These are phyloP conservation scores for Naganishia liquefaciens DNA, from an alignment of 1,284 basidiomycete species.

Conservation along the genomic window DNA sequence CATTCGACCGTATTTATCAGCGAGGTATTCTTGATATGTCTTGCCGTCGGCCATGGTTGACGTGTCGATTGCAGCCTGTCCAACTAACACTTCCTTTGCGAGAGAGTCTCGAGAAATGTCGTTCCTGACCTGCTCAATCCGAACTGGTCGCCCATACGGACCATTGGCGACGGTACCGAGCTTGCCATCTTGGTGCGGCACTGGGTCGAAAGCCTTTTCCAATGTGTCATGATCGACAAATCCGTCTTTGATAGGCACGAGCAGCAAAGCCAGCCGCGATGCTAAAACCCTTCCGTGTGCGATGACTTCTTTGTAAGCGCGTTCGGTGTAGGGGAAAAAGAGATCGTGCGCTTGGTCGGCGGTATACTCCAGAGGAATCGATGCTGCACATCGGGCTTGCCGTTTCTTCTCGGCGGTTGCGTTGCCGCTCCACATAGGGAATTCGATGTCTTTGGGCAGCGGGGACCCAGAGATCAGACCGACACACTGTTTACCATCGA, in stretches of 20 bases:
- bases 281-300: conserved; percentile 10
- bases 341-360: conserved; percentile 18
- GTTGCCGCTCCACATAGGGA: conserved; percentile 27
- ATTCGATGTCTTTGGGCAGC: conserved; percentile 1
- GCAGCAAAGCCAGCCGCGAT: neutral
- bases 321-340: conserved; percentile 20
- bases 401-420: conserved; percentile 9
- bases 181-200: neutral
- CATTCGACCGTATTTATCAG: conserved; percentile 6
- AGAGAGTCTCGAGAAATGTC: neutral
- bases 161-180: conserved; percentile 8
- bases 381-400: neutral
- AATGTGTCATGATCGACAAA: conserved; percentile 6
- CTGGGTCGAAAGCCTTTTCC: conserved; percentile 17
- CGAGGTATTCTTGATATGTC: conserved; percentile 2
- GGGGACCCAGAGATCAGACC: conserved; percentile 60
- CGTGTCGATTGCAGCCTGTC: conserved; percentile 6
- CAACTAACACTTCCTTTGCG: conserved; percentile 12
- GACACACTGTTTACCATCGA: conserved; percentile 59
- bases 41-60: neutral
- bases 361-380: conserved; percentile 22
- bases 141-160: conserved; percentile 11
- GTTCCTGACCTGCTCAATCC: conserved; percentile 3
- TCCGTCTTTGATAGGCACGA: conserved; percentile 9
- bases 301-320: conserved; percentile 25